Base-by-base conservation (phyloP, 768 basidiomycete genomes). In the Roridomyces roridus region DNA sequence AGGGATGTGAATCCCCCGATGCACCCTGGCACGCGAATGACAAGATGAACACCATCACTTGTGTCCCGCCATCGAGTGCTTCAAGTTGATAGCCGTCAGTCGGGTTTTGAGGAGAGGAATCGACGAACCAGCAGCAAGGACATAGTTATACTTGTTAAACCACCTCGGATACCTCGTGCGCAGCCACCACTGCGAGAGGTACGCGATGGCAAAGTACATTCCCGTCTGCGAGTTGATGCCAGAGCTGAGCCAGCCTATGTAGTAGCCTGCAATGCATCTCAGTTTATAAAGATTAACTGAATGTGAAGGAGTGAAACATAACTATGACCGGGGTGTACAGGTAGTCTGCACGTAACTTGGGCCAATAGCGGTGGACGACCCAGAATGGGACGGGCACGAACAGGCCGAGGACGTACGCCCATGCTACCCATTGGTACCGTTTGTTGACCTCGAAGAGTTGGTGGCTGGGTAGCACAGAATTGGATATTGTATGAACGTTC, bases 21-120 rank as follows among this genome's bases (percentile, higher is more conserved):
- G 79, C 84, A 20, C 85, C 85, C 51, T 80, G 79, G 4, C 85
- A 81, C 0, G 81, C 63, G 70, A 83, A 67, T 1, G 83, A 82
- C 9, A 80, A 70, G 18, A 84, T 72, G 67, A 82, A 82, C 28
- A 81, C 75, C 83, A 85, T 85, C 17, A 85, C 81, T 67, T 83
- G 75, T 5, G 73, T 74, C 51, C 74, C 74, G 49, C 74, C 72
- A 42, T 71, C 75, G 43, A 73, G 69, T 43, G 69, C 71, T 56
- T n/a, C 5, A n/a, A 46, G n/a, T 20, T 25, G 15, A 28, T 20
- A 21, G 6, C 3, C 24, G 20, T 57, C 21, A 37, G n/a, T 20
- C 18, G 28, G n/a, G 11, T 17, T 10, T 17, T 8, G 0, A 34
- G 8, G 18, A 3, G 31, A 24, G 6, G 37, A 29, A 31, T 15